Percentiles rank a stretch among this genome's conserved stretches.
phyloP scores from a whole-genome alignment of 495 filamentous ascomycete species.

The Podospora comata region DNA sequence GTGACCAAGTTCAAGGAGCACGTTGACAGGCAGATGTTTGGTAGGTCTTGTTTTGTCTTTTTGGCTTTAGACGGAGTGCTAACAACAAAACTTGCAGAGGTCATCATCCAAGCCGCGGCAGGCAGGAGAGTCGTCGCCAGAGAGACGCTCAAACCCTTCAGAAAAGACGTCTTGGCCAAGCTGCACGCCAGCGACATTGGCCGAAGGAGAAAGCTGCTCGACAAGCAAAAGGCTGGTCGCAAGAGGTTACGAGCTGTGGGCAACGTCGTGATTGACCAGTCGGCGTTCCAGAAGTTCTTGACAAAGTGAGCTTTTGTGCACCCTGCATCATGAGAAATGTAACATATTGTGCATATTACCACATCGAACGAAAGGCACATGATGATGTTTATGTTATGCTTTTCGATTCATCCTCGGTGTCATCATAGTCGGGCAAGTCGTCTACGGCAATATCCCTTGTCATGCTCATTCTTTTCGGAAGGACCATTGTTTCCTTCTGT shows the following conservation, averaged over 20 bases:
- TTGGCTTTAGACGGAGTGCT: background rate
- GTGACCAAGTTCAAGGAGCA: constrained; percentile 96
- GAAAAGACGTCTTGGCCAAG: constrained; percentile 91
- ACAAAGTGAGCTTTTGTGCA: constrained; percentile 37
- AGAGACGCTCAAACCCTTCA: constrained; percentile 94
- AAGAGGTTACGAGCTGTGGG: constrained; percentile 75
- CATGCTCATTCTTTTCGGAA: too few species aligned
- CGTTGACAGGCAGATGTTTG: constrained; percentile 89
- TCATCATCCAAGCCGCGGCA: constrained; percentile 88
- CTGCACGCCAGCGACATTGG: constrained; percentile 87
- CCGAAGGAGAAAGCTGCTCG: constrained; percentile 78
- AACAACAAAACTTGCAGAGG: constrained; percentile 47
- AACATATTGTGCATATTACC: background rate
- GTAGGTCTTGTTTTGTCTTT: constrained; percentile 19
- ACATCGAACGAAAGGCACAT: background rate
- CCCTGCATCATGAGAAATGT: background rate
- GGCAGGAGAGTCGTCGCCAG: constrained; percentile 82
- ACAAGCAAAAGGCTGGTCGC: constrained; percentile 95
- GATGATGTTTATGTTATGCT: background rate
- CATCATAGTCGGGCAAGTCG: too few species aligned
- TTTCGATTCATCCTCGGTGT: background rate
- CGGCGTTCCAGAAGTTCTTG: constrained; percentile 89
- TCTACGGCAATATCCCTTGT: too few species aligned
- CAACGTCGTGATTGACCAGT: constrained; percentile 88
- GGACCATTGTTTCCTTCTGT: too few species aligned